Evolutionary conservation across 2,329 filamentous ascomycete species (phyloP).

Genomic region (Fusarium humuli): DNA sequence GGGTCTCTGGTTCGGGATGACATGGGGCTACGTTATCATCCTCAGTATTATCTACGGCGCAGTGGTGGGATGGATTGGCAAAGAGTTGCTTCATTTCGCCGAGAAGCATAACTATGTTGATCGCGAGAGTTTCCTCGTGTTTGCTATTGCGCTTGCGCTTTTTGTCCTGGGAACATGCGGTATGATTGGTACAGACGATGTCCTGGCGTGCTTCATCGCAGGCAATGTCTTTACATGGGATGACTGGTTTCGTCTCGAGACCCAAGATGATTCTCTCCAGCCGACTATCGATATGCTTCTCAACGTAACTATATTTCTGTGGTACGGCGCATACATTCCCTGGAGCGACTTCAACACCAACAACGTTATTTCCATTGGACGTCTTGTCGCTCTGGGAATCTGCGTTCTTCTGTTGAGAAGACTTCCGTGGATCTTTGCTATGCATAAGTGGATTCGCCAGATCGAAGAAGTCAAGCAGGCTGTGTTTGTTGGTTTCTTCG

Average conservation of each 20-base stretch:
- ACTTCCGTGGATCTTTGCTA: slow-evolving; percentile 77
- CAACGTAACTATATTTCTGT: slow-evolving; percentile 89
- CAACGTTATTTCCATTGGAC: slow-evolving; percentile 76
- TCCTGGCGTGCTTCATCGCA: slow-evolving; percentile 91
- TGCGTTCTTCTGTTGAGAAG: slow-evolving; percentile 82
- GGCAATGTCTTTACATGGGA: slow-evolving; percentile 94
- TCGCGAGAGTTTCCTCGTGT: slow-evolving; percentile 87
- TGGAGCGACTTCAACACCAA: slow-evolving; percentile 79
- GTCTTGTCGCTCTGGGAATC: slow-evolving; percentile 78
- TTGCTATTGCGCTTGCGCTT: slow-evolving; percentile 84
- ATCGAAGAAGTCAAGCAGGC: slow-evolving; percentile 81
- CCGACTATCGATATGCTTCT: slow-evolving; percentile 95
- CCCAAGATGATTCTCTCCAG: slow-evolving; percentile 90
- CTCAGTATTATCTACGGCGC: slow-evolving; percentile 83
- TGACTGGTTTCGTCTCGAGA: slow-evolving; percentile 93
- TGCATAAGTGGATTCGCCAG: slow-evolving; percentile 82
- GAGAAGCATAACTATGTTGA: slow-evolving; percentile 86
- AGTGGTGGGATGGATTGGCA: slow-evolving; percentile 82
- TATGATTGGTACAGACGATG: slow-evolving; percentile 88
- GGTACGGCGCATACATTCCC: slow-evolving; percentile 87
- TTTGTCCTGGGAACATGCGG: slow-evolving; percentile 91
- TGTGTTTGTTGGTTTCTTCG: slow-evolving; percentile 91
- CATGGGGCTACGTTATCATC: slow-evolving; percentile 84
- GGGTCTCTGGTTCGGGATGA: slow-evolving; percentile 85
- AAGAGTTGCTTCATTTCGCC: slow-evolving; percentile 85